Evolutionary conservation across 768 basidiomycete species (phyloP), one percentile per base, ranked within the genome.

Genomic region (Boletus sp.): DNA sequence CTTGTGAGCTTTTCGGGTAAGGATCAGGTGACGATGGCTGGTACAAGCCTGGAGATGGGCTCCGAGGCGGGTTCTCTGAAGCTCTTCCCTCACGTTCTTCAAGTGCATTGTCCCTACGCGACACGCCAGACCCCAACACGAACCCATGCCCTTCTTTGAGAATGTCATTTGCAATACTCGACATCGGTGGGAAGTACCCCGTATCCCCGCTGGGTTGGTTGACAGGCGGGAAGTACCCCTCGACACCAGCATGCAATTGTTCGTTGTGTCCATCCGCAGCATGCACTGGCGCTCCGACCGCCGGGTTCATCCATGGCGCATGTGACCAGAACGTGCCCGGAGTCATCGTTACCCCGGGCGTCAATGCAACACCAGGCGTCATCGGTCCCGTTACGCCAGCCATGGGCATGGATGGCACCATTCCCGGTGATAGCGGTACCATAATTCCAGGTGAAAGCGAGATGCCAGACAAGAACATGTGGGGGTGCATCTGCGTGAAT

Each of bases 321-420:
- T 84, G 61, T 73, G 82, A 48, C 84, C 85, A 93, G 71, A 87
- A 89, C 39, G 83, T 83, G 14, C 85, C 88, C 30, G 90, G 89
- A 15, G 83, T 84, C 81, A 91, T 87, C 15, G 84, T 78, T 12
- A 83, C 77, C 28, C 83, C 85, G 1, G 92, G 90, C 0, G 90
- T 71, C 59, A 71, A 50, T 15, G 69, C 60, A 46, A 69, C 68
- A 4, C 67, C 67, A 5, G 68, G 68, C 10, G 68, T 71, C 66
- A 71, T 60, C 12, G 69, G 59, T 20, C 65, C 46, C 9, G 69
- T 59, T 24, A 59, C 63, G 29, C 63, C 58, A 2, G 63, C 24
- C 55, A 73, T 54, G 4, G 69, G 40, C 37, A 67, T 52, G n/a
- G 68, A n/a, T 40, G 63, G 45, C 9, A 68, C 46, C 1, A 70